Evolutionary conservation across 106 monocot genomes (phyloP).

Genomic region (Acanthochlamys bracteata): DNA sequence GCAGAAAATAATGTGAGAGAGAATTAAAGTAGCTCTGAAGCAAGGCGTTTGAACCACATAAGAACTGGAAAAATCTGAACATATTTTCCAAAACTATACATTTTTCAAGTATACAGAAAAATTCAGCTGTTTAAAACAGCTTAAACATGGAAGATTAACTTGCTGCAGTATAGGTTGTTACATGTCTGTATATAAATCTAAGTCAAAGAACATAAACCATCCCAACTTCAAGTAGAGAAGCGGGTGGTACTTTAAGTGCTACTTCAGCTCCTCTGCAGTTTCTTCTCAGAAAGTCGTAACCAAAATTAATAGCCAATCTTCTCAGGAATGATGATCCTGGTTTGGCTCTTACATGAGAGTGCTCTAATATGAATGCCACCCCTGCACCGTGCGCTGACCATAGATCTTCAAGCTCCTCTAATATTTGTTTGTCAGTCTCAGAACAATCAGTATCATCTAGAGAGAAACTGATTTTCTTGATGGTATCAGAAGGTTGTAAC

Average conservation of each 20-base stretch:
- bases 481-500: neutral
- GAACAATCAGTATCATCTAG: constrained; percentile 18
- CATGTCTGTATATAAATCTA: neutral
- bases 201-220: constrained; percentile 57
- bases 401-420: constrained; percentile 41
- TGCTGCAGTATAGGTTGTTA: neutral
- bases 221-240: constrained; percentile 61
- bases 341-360: constrained; percentile 52
- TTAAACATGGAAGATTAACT: too few species aligned
- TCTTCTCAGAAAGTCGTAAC: constrained; percentile 54
- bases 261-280: constrained; percentile 66
- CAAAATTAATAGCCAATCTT: constrained; percentile 42
- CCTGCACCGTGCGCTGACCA: constrained; percentile 35
- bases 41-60: too few species aligned
- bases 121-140: too few species aligned
- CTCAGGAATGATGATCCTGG: constrained; percentile 47
- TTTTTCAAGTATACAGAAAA: too few species aligned
- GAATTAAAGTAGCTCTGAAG: too few species aligned
- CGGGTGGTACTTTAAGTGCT: constrained; percentile 47
- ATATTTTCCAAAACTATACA: too few species aligned
- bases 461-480: constrained; percentile 37
- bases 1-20: too few species aligned
- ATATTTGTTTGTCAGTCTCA: neutral
- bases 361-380: constrained; percentile 53
- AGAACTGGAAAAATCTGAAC: too few species aligned